Evolutionary conservation across 352 stramenopile genomes (phyloP).

Genomic region (Pythium coloratum): DNA sequence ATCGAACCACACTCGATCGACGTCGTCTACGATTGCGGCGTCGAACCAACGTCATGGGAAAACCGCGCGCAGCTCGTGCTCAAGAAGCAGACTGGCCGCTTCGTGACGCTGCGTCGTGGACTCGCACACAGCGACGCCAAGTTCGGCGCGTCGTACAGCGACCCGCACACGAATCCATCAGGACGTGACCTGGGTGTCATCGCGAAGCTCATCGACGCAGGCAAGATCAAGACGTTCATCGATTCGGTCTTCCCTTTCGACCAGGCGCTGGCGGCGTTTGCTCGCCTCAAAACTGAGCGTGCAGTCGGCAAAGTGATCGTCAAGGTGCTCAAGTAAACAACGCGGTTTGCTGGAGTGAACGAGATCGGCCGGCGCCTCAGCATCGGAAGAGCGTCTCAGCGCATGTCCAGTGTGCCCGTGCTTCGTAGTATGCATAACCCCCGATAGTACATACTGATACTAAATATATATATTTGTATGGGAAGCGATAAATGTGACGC

Average conservation of each 20-base stretch:
- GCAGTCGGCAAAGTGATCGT: constrained; percentile 28
- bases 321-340: constrained; percentile 1
- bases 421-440: neutral
- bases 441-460: too few relatives aligned
- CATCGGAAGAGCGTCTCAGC: neutral
- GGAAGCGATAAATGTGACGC: too few relatives aligned
- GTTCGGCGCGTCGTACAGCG: constrained; percentile 38
- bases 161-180: constrained; percentile 14
- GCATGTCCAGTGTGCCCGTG: neutral
- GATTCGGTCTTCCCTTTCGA: constrained; percentile 44
- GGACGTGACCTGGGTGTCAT: constrained; percentile 38
- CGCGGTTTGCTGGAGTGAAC: neutral
- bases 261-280: constrained; percentile 38
- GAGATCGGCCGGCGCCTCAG: neutral
- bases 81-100: constrained; percentile 36
- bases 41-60: constrained; percentile 36
- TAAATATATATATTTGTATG: too few relatives aligned
- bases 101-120: constrained; percentile 34
- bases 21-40: constrained; percentile 22
- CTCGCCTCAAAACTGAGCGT: constrained; percentile 38
- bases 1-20: constrained; percentile 23
- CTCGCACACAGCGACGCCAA: constrained; percentile 42
- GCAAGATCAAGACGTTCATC: constrained; percentile 32
- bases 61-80: constrained; percentile 35
- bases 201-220: constrained; percentile 33